These are phyloP conservation scores for Gaertneriomyces sp. DNA, from an alignment of 192 early-diverging fungal species.

Conservation along the genomic window DNA sequence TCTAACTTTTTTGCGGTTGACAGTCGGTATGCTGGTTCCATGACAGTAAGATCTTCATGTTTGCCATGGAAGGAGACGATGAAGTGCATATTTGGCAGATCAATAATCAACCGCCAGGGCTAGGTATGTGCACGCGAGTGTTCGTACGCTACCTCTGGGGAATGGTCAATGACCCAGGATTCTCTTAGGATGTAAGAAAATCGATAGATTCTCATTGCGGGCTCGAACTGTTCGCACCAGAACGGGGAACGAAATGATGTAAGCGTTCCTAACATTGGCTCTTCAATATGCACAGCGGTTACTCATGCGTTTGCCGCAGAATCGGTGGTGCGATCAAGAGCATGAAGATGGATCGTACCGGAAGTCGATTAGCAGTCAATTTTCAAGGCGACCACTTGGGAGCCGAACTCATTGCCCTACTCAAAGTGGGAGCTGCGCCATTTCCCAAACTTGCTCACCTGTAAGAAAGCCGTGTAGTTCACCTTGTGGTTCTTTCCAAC, in stretches of 20 bases:
- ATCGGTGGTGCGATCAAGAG: constrained; percentile 50
- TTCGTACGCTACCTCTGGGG: too few relatives aligned
- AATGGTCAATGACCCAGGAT: not conserved
- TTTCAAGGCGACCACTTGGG: constrained; percentile 39
- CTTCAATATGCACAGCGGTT: not conserved
- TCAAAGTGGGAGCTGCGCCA: constrained; percentile 30
- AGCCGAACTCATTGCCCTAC: constrained; percentile 44
- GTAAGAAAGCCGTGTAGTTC: constrained; percentile 23
- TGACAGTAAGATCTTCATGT: constrained; percentile 56
- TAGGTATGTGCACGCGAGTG: constrained; percentile 11
- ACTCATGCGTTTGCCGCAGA: not conserved
- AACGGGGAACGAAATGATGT: not conserved
- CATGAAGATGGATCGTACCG: constrained; percentile 49
- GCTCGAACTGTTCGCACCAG: not conserved
- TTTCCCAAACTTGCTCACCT: constrained; percentile 25
- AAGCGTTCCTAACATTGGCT: not conserved
- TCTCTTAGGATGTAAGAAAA: not conserved
- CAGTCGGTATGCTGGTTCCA: constrained; percentile 59
- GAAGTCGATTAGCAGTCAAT: constrained; percentile 49
- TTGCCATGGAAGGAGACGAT: constrained; percentile 43
- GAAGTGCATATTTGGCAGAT: constrained; percentile 27
- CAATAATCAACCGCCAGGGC: constrained; percentile 13
- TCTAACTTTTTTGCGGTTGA: not conserved
- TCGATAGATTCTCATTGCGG: not conserved
- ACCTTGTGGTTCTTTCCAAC: not conserved